Evolutionary conservation across 202 grass and related monocot genomes (phyloP), one percentile per base, ranked within the genome.

Genomic region (Eragrostis tef): DNA sequence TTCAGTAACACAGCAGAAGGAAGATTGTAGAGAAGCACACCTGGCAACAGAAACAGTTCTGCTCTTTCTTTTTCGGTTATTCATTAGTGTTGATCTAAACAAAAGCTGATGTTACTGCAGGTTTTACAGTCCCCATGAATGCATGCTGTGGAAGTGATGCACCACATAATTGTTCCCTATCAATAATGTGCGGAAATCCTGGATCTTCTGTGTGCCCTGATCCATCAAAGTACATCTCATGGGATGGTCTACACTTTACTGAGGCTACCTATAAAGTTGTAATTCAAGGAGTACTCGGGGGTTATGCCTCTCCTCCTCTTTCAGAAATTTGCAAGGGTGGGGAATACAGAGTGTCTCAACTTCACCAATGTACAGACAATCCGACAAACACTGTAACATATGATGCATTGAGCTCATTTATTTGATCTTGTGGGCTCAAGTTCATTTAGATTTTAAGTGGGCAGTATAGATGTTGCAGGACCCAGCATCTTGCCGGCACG

Each of bases 161-260:
- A 21, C 93, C 93, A 0, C 79, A 88, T 66, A 95, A 90, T 44
- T 95, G 90, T 66, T 92, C 93, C 16, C 88, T 84, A 6, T 88
- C 86, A 8, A 81, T 95, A 86, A 24, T 88, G 67, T 91, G 91
- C 5, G 94, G 90, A 43, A 54, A 79, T 20, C 90, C 88, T 52
- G 81, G 80, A 71, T 89, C 92, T 65, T 67, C 58, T 1, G 74
- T 98, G 36, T 98, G 92, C 65, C 56, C 81, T 11, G 75, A 95
- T 45, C 88, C 90, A 47, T 90, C 85, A 41, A 89, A 71, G 66
- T 93, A 98, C 60, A 80, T 85, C 46, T 98, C 90, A 52, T 95
- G 95, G 92, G 92, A 95, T 61, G 95, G 95, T 14, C 85, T 98
- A 20, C 95, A 95, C 85, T 87, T 91, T 54, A 98, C 95, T 0